Base-by-base conservation (phyloP, 2,329 filamentous ascomycete genomes). In the Epichloe baconii region DNA sequence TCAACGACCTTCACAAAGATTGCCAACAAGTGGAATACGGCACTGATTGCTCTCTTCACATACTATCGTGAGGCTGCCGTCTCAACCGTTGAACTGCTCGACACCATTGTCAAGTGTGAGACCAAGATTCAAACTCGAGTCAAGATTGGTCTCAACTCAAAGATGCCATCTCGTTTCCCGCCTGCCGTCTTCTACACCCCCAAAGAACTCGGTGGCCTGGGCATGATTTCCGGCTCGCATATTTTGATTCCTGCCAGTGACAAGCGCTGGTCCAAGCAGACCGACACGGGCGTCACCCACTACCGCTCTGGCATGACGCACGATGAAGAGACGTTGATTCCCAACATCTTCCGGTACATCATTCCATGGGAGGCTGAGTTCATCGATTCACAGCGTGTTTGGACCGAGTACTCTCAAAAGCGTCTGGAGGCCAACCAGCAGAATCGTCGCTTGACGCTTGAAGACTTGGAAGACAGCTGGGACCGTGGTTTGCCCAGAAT, bases 1-100 rank as follows among this genome's bases (percentile, higher is more conserved):
- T 95, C 88, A 5, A 98, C 93, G 0, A 98, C 93, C 0, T 98
- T 98, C 71, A 98, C 93, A 44, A 98, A 98, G 78, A 98, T 98
- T 63, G 93, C 94, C 45, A 98, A 98, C 72, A 98, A 98, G 72
- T 98, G 94, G 93, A 98, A 98, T 69, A 98, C 93, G 0, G 93
- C 88, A 1, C 70, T 98, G 58, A 98, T 98, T 62, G 90, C 93
- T 0, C 78, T 98, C 26, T 98, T 98, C 71, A 97, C 93, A 0
- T 98, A 98, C 69, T 98, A 98, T 65, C 88, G 93, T 66, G 93
- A 98, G 66, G 93, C 93, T 46, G 93, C 93, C 15, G 91, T 97
- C 1, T 95, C 91, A 1, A 98, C 94, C 0, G 88, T 97, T 54
- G 86, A 88, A 55, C 75, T 98, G 4, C 78, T 98, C 3, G 93